Percentiles rank a stretch among this genome's conserved stretches.
Evolutionary conservation across 164 flowering plant genomes (phyloP).

Genomic region (Sextonia rubra): DNA sequence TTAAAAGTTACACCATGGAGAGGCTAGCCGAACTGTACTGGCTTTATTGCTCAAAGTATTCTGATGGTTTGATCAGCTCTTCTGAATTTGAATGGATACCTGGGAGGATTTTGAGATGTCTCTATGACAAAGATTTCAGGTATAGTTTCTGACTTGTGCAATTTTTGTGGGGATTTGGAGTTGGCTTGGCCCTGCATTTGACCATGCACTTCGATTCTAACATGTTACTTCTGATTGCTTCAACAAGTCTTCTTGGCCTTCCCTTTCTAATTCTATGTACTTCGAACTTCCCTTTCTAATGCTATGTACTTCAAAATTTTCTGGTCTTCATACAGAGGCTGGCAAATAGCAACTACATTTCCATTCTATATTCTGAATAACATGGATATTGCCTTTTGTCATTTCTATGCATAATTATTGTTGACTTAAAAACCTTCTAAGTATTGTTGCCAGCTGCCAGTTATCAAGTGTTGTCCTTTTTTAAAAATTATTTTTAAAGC

Average conservation of each 20-base stretch:
- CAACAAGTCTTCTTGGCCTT: not conserved
- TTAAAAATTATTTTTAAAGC: too few relatives aligned
- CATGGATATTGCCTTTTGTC: not conserved
- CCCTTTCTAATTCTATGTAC: not conserved
- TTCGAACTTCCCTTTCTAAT: not conserved
- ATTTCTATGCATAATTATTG: not conserved
- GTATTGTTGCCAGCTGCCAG: too few relatives aligned
- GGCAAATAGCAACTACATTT: not conserved
- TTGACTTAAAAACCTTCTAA: not conserved
- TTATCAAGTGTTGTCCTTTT: too few relatives aligned
- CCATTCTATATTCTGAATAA: not conserved
- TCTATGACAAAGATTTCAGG: constrained; percentile 96
- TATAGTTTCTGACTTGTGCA: constrained; percentile 13
- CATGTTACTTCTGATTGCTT: not conserved
- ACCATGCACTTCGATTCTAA: not conserved
- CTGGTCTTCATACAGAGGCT: too few relatives aligned
- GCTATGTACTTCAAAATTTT: not conserved
- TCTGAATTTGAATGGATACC: constrained; percentile 86
- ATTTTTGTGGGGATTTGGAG: constrained; percentile 1
- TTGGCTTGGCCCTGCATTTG: not conserved
- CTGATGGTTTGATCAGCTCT: constrained; percentile 34
- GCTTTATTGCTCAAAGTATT: constrained; percentile 40
- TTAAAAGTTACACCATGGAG: constrained; percentile 87
- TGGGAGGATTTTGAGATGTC: constrained; percentile 85
- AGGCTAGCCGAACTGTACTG: constrained; percentile 77